A percentile compares a stretch with the other conserved stretches of the same genome.
Conservation (phyloP, 768 basidiomycete species). For the Jaapia argillacea region DNA sequence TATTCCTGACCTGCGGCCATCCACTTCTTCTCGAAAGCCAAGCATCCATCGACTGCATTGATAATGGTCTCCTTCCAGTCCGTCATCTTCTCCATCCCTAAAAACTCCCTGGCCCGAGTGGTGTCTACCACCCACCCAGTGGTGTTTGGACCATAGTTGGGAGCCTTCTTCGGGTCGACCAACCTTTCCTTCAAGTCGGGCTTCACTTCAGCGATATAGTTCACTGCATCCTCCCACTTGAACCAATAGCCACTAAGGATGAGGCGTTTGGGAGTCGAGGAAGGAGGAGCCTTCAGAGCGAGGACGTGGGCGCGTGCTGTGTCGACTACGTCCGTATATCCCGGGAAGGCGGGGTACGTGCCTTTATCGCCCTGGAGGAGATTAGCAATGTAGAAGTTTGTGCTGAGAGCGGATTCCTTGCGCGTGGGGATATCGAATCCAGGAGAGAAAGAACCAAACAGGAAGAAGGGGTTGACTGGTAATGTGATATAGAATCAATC, state of each 20-base stretch:
- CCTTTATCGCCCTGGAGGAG: too few relatives aligned
- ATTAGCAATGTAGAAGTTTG: background rate
- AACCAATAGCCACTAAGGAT: background rate
- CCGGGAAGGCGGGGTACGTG: background rate
- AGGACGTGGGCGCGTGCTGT: constrained; percentile 16
- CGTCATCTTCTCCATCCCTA: too few relatives aligned
- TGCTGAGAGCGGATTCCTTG: background rate
- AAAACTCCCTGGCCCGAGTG: too few relatives aligned
- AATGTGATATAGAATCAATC: background rate
- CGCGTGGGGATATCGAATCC: background rate
- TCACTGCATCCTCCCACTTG: background rate
- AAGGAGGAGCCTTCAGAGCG: background rate
- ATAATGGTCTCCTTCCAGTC: constrained; percentile 10
- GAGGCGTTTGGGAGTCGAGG: background rate
- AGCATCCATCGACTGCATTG: constrained; percentile 8
- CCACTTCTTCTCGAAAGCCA: constrained; percentile 12
- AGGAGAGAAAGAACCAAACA: background rate
- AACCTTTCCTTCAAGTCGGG: background rate
- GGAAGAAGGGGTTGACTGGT: background rate
- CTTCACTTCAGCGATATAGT: background rate
- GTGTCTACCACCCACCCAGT: too few relatives aligned
- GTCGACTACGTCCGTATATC: constrained; percentile 16
- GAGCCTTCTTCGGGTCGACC: background rate
- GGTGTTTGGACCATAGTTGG: too few relatives aligned
- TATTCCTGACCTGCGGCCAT: background rate